Base-by-base conservation (phyloP, 768 basidiomycete species). In the Suillus subaureus region DNA sequence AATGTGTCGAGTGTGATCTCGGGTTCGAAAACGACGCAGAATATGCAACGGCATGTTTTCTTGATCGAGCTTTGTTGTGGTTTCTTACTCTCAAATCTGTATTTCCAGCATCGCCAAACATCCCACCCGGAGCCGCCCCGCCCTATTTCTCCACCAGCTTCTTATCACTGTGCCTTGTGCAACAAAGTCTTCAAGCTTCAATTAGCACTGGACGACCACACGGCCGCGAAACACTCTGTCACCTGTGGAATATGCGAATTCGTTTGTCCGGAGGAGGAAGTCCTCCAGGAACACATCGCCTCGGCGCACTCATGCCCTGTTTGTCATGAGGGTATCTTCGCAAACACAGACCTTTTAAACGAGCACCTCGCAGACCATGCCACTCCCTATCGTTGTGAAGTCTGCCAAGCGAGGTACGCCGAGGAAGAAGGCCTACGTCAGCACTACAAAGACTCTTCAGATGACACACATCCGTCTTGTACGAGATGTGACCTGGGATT, bases 381-480 rank as follows among this genome's bases (percentile, higher is more conserved):
- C 18, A 64, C 62, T 18, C 72, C 74, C 43, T 75, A 75, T 42
- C 64, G 63, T 12, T 77, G 76, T 61, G 58, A 35, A 26, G 18
- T 66, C 15, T 78, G 76, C 12, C 69, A 69, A 35, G 60, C 70
- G 51, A 73, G 70, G 1, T 77, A 69, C 54, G 37, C 65, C 3
- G 71, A 77, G 43, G 76, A 81, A 61, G 80, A 80, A 15, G 74
- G 76, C 3, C 74, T 84, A 3, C 68, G 74, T 23, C 68, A 70
- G 6, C 84, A 85, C 65, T 84, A 83, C 68, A 73, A 67, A 58
- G 72, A 77, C 6, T 79, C 82, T 2, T 54, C 73, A 7, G 70
- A 71, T 56, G 71, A 71, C 21, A 18, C 73, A 15, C 83, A 84
- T 42, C 80, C 82, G 2, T 69, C 70, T 2, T 83, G 82, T 64